phyloP scores from a whole-genome alignment of 345 rosid genomes.

The Dipteronia sinensis region DNA sequence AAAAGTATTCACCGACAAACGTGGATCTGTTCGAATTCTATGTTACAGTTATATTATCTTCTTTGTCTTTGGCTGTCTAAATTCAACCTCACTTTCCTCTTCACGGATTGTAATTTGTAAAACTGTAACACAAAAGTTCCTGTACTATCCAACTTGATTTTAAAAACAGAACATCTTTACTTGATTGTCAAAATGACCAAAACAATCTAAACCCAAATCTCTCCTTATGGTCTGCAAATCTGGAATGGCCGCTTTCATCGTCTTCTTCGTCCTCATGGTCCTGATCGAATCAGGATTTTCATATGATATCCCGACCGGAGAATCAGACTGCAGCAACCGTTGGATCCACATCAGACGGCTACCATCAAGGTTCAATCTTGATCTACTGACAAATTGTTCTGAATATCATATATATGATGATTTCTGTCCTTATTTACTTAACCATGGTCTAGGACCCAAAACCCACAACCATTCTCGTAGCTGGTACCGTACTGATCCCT shows the following conservation, averaged over 20 bases:
- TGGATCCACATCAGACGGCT: conserved; percentile 90
- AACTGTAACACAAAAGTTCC: not conserved
- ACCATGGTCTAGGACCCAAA: conserved; percentile 88
- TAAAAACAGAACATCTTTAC: not conserved
- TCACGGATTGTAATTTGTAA: not conserved
- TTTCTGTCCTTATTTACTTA: conserved; percentile 71
- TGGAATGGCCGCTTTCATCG: conserved; percentile 17
- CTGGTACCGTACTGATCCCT: conserved; percentile 86
- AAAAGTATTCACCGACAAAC: conserved; percentile 25
- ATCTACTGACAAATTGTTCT: conserved; percentile 80
- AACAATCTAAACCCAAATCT: not conserved
- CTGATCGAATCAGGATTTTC: conserved; percentile 23
- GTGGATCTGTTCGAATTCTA: conserved; percentile 10
- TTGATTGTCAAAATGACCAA: not conserved
- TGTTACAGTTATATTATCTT: not conserved
- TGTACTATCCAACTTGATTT: not conserved
- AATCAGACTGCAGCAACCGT: conserved; percentile 59
- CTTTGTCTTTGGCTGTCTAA: not conserved
- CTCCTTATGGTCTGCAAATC: conserved; percentile 37
- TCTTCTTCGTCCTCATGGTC: conserved; percentile 25
- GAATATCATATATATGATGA: conserved; percentile 57
- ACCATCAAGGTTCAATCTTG: conserved; percentile 80
- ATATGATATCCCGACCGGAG: conserved; percentile 33
- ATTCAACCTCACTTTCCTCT: not conserved
- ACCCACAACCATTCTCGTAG: conserved; percentile 81